Conservation (phyloP, 306 rosid species). For the Carpinus fangiana region DNA sequence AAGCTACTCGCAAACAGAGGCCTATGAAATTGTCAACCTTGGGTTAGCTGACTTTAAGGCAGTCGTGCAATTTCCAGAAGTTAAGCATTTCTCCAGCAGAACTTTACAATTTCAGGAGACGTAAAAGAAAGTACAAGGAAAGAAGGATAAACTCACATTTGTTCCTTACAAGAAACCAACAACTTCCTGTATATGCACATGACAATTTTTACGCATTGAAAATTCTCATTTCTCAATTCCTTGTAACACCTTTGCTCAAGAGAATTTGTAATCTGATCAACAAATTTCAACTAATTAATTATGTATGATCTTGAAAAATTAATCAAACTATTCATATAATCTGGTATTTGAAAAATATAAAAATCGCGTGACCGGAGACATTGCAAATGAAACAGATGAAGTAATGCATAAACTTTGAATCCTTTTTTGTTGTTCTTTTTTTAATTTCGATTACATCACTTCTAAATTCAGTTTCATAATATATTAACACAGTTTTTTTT, state of each 20-base stretch:
- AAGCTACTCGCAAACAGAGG: slow-evolving; percentile 90
- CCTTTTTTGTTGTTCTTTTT: neutral
- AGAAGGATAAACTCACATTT: slow-evolving; percentile 68
- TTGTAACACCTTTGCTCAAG: slow-evolving; percentile 96
- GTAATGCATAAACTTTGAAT: neutral
- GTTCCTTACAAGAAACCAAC: slow-evolving; percentile 79
- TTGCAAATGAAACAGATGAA: neutral
- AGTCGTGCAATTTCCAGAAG: neutral
- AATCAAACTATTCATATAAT: slow-evolving; percentile 8
- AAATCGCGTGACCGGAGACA: neutral
- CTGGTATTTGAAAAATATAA: slow-evolving; percentile 7
- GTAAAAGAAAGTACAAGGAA: slow-evolving; percentile 12
- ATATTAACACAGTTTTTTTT: neutral
- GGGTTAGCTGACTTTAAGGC: neutral
- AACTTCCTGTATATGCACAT: slow-evolving; percentile 85
- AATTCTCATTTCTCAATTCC: slow-evolving; percentile 80
- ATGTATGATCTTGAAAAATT: slow-evolving; percentile 13
- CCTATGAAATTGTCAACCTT: slow-evolving; percentile 46
- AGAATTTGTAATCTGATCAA: slow-evolving; percentile 67
- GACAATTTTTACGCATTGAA: slow-evolving; percentile 66
- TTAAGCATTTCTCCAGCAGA: neutral
- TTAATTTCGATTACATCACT: neutral
- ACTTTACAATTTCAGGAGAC: neutral
- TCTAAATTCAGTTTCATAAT: neutral
- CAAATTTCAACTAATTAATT: slow-evolving; percentile 24